phyloP scores from a whole-genome alignment of 345 rosid genomes.

The Zanthoxylum bungeanum region DNA sequence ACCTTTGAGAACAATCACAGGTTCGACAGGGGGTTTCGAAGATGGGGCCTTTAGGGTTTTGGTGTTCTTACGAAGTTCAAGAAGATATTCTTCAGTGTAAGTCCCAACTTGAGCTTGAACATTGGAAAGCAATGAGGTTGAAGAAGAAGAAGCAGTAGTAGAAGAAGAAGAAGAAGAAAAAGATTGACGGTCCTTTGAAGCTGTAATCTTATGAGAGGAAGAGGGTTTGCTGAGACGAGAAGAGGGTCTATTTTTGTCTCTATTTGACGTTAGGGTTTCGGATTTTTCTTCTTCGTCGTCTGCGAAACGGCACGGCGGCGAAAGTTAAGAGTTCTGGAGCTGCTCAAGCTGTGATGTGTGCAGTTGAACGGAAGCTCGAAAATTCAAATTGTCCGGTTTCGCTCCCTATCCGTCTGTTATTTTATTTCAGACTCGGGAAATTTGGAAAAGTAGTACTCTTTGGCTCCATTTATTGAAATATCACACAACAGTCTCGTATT shows the following conservation, averaged over 20 bases:
- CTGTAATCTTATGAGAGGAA: constrained; percentile 57
- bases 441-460: no score
- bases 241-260: constrained; percentile 31
- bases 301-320: no score
- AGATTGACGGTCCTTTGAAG: constrained; percentile 51
- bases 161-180: constrained; percentile 25
- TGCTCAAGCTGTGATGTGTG: no score
- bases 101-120: constrained; percentile 84
- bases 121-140: constrained; percentile 47
- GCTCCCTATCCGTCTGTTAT: no score
- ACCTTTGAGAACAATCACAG: constrained; percentile 57
- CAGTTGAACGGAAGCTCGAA: no score
- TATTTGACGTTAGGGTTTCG: constrained; percentile 12
- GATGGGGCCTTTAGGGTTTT: constrained; percentile 54
- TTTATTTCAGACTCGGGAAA: no score
- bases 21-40: constrained; percentile 49
- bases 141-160: constrained; percentile 19
- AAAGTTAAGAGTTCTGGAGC: no score
- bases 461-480: no score
- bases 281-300: constrained; percentile 69
- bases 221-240: constrained; percentile 38
- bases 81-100: constrained; percentile 85
- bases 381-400: no score
- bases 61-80: constrained; percentile 84
- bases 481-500: no score